Evolutionary conservation across 495 filamentous ascomycete genomes (phyloP).

Genomic region (Echria macrotheca): DNA sequence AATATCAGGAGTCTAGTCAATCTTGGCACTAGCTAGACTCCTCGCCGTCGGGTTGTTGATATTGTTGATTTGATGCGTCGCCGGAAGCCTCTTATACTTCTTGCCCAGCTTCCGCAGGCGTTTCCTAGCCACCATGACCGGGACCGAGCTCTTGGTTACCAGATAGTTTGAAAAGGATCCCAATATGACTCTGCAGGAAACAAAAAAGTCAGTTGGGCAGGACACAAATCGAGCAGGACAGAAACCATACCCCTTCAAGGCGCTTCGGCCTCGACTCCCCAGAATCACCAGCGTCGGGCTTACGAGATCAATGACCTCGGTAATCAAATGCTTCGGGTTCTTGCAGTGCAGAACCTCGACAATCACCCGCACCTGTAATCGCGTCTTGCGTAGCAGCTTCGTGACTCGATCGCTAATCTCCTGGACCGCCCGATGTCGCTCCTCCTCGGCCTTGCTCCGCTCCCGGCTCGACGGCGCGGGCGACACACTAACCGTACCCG

Average conservation of each 20-base stretch:
- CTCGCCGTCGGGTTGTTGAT: slow-evolving; percentile 56
- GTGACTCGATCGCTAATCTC: slow-evolving; percentile 74
- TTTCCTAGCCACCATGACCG: slow-evolving; percentile 87
- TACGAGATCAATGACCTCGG: slow-evolving; percentile 85
- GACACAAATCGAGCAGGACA: too few relatives aligned
- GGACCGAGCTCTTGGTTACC: slow-evolving; percentile 92
- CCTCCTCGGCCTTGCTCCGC: slow-evolving; percentile 60
- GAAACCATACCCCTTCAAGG: slow-evolving; percentile 94
- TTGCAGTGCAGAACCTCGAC: slow-evolving; percentile 98
- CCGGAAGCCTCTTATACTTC: slow-evolving; percentile 57
- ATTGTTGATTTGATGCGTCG: slow-evolving; percentile 65
- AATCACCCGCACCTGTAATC: slow-evolving; percentile 82
- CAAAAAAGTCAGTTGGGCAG: too few relatives aligned
- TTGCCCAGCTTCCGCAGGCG: slow-evolving; percentile 70
- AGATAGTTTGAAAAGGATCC: slow-evolving; percentile 97
- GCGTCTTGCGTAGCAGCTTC: slow-evolving; percentile 79
- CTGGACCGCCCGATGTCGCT: slow-evolving; percentile 68
- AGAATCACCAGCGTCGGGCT: slow-evolving; percentile 91
- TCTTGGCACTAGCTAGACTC: slow-evolving; percentile 58
- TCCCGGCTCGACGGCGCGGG: slow-evolving; percentile 38
- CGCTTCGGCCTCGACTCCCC: slow-evolving; percentile 81
- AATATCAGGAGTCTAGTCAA: too few relatives aligned
- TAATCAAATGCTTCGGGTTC: slow-evolving; percentile 79
- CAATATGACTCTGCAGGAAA: slow-evolving; percentile 64
- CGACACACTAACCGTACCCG: slow-evolving; percentile 26